Percentiles rank a stretch among this genome's conserved stretches.
Evolutionary conservation across 2,329 filamentous ascomycete genomes (phyloP).

Genomic region (Endothia cerciana): DNA sequence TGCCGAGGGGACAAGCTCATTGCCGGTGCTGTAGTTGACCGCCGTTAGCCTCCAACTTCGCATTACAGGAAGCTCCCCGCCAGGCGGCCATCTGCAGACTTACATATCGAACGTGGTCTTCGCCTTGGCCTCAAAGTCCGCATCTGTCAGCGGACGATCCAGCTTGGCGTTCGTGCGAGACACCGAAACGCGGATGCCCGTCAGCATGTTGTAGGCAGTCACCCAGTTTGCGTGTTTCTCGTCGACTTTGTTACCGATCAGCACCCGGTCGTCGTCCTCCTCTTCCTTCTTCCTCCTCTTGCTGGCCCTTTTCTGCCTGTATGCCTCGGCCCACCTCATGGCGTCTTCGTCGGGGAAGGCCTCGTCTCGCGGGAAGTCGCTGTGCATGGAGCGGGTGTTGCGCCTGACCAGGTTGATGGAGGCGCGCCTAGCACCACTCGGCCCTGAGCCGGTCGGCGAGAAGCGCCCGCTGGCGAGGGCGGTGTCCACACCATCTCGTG

Average conservation of each 20-base stretch:
- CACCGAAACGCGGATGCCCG: conserved; percentile 94
- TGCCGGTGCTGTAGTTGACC: conserved; percentile 71
- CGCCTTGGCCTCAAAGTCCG: conserved; percentile 90
- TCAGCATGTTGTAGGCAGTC: conserved; percentile 99
- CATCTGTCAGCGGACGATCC: conserved; percentile 85
- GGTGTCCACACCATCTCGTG: conserved; percentile 72
- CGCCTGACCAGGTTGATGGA: conserved; percentile 84
- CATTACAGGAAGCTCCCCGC: too few relatives aligned
- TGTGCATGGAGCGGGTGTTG: conserved; percentile 82
- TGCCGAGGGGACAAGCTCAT: conserved; percentile 94
- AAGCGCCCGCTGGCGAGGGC: conserved; percentile 78
- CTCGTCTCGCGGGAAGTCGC: conserved; percentile 83
- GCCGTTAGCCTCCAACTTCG: conserved; percentile 39
- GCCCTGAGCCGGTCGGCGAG: conserved; percentile 64
- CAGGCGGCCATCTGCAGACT: conserved; percentile 38
- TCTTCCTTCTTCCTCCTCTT: conserved; percentile 82
- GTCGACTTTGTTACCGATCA: conserved; percentile 97
- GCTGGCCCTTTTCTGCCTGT: conserved; percentile 87
- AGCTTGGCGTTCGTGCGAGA: conserved; percentile 96
- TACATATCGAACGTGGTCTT: conserved; percentile 99
- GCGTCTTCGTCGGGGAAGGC: conserved; percentile 87
- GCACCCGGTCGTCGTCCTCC: conserved; percentile 90
- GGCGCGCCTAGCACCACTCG: conserved; percentile 68
- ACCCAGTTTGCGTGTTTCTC: conserved; percentile 97
- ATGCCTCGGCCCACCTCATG: conserved; percentile 87